phyloP scores from a whole-genome alignment of 768 basidiomycete species.

The Clitopilus hobsonii region DNA sequence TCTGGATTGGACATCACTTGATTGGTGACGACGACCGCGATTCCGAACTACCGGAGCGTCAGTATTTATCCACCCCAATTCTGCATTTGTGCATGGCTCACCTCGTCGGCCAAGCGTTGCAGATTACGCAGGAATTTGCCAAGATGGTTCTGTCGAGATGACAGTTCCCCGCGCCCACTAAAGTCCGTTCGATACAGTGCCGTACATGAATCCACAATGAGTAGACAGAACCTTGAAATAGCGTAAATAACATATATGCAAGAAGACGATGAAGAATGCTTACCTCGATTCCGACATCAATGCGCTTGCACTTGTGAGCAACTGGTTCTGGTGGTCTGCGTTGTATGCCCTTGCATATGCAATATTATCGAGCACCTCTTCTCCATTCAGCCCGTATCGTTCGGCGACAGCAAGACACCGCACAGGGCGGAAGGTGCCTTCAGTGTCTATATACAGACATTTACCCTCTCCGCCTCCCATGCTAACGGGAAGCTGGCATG shows the following conservation, averaged over 20 bases:
- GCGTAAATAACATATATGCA: conserved; percentile 1
- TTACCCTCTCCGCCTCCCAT: conserved; percentile 99
- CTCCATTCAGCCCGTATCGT: conserved; percentile 93
- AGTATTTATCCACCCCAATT: conserved; percentile 11
- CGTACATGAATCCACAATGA: conserved; percentile 96
- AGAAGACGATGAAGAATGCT: conserved; percentile 10
- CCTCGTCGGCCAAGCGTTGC: conserved; percentile 94
- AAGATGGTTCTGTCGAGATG: conserved; percentile 91
- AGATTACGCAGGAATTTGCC: conserved; percentile 93
- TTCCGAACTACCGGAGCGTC: conserved; percentile 68
- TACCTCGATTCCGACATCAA: conserved; percentile 99
- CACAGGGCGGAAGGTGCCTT: conserved; percentile 97
- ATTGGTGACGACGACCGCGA: conserved; percentile 96
- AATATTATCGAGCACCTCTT: conserved; percentile 97
- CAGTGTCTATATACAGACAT: conserved; percentile 98
- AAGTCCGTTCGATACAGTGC: conserved; percentile 95
- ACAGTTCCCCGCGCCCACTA: conserved; percentile 91
- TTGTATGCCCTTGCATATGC: conserved; percentile 99
- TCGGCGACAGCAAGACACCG: conserved; percentile 93
- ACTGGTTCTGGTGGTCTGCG: conserved; percentile 91
- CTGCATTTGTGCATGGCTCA: conserved; percentile 22
- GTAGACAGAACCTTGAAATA: conserved; percentile 77
- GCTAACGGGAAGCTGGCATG: conserved; percentile 92
- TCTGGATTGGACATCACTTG: conserved; percentile 99
- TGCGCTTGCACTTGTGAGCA: conserved; percentile 91